Base-by-base conservation (phyloP, 2,329 filamentous ascomycete species). In the Colletotrichum sp. region DNA sequence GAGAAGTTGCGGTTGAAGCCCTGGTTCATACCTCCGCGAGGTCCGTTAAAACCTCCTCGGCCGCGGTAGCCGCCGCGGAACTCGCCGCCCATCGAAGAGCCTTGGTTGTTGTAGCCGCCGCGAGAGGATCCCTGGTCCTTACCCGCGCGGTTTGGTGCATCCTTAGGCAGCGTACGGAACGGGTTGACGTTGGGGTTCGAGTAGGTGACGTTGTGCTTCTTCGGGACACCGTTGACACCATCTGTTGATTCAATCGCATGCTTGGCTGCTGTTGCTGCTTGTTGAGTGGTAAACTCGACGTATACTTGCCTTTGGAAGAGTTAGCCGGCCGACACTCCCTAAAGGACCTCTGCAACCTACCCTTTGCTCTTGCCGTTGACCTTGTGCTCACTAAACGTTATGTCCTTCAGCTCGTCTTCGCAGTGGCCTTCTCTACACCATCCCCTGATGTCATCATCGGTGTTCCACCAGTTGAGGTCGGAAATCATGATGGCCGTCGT, bases 301-400 rank as follows among this genome's bases (percentile, higher is more conserved):
- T 96, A 99, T 7, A 94, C 95, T 90, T 93, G 92, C 10, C 92
- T 93, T 77, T 12, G 38, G 4, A 3, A 26, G 21, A 61, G 58
- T 76, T n/a, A 76, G 70, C 48, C 26, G 9, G 9, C 61, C 57
- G 7, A 57, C n/a, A 55, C 18, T 4, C 52, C 13, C 8, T 15
- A n/a, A 52, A 16, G 34, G 7, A 36, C 34, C 34, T 36, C 15
- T 57, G 26, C 13, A 18, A 24, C 85, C 78, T 89, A 98, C 96
- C 97, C 96, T 88, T 99, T 98, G 86, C 95, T 98, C 87, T 99
- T 99, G 80, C 97, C 97, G 80, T 99, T 99, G 64, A 99, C 96
- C 84, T 99, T 99, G 86, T 99, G 97, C 84, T 99, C 97, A 81
- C 95, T 98, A 84, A 99, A 99, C 0, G 96, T 98, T 67, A 99